These are phyloP conservation scores for Magnusiomyces fungicola DNA, from an alignment of 1,139 yeast species.

Conservation along the genomic window DNA sequence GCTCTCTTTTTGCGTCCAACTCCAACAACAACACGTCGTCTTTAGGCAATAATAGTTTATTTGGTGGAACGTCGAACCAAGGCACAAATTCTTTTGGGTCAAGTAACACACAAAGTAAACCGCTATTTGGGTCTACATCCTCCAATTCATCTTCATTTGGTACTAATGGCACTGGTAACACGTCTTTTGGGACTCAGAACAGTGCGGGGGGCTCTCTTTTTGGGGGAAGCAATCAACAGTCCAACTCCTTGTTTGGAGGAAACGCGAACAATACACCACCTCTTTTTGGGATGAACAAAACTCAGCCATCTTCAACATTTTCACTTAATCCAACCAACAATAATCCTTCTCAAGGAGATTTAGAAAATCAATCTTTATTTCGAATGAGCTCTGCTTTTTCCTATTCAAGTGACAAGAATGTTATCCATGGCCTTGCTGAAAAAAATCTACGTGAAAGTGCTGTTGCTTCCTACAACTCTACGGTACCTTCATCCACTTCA, in stretches of 20 bases:
- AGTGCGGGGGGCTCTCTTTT: not conserved
- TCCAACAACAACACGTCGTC: not conserved
- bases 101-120: not conserved
- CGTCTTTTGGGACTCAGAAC: not conserved
- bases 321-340: constrained; percentile 19
- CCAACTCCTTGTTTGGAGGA: constrained; percentile 9
- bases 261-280: constrained; percentile 8
- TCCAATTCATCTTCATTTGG: not conserved
- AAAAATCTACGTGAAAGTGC: not conserved
- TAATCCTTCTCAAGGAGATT: constrained; percentile 3
- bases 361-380: constrained; percentile 3
- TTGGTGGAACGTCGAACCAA: constrained; percentile 7
- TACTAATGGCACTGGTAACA: not conserved
- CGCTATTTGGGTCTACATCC: not conserved
- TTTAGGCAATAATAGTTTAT: constrained; percentile 1
- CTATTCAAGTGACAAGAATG: constrained; percentile 1
- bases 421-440: constrained; percentile 1
- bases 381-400: constrained; percentile 5
- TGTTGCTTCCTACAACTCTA: not conserved
- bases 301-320: constrained; percentile 16
- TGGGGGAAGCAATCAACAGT: not conserved
- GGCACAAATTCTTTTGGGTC: not conserved
- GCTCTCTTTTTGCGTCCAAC: not conserved
- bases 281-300: constrained; percentile 2
- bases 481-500: not conserved